Evolutionary conservation across 495 filamentous ascomycete genomes (phyloP), one percentile per base, ranked within the genome.

Genomic region (Sphaerosporella brunnea): DNA sequence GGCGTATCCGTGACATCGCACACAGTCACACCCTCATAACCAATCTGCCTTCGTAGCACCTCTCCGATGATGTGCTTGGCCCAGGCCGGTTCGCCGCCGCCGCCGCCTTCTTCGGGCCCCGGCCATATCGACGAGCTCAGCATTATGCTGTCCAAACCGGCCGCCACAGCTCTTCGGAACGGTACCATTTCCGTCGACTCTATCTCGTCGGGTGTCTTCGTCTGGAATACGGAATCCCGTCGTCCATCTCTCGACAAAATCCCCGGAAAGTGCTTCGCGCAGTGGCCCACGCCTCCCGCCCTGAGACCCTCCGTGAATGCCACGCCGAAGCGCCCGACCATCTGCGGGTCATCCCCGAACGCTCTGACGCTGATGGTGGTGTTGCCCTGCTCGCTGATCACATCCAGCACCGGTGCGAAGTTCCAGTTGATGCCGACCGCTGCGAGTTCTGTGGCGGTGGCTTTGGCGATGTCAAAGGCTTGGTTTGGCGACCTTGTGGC

Each of bases 351-450:
- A 46, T 63, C 61, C 16, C 61, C 60, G 45, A 61, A 63, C 20
- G 60, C 47, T 36, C 61, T 48, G 26, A 63, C 61, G 32, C 56
- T 50, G 32, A 61, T 32, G 21, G 24, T 37, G 20, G 47, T 19
- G 34, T 51, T 50, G 39, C 57, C 53, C 4, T 49, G 39, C 30
- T 55, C 54, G 45, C 49, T 63, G 28, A 61, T 48, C 23, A 63
- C 61, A 51, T 63, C 61, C 16, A 62, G 39, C 25, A 63, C 52
- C 21, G 61, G 61, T 8, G 58, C 61, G 44, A 63, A 63, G 42
- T 61, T 61, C 61, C 60, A 63, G 43, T 63, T 63, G 20, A 63
- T 59, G 18, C 61, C 61, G 20, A 63, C 56, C 34, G 61, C 57
- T 15, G 52, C 50, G 7, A 63, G 45, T 45, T 63, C 60, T 51